Percentiles rank a stretch among this genome's conserved stretches.
Evolutionary conservation across 768 basidiomycete species (phyloP).

Genomic region (Xerocomellus dryophilus): DNA sequence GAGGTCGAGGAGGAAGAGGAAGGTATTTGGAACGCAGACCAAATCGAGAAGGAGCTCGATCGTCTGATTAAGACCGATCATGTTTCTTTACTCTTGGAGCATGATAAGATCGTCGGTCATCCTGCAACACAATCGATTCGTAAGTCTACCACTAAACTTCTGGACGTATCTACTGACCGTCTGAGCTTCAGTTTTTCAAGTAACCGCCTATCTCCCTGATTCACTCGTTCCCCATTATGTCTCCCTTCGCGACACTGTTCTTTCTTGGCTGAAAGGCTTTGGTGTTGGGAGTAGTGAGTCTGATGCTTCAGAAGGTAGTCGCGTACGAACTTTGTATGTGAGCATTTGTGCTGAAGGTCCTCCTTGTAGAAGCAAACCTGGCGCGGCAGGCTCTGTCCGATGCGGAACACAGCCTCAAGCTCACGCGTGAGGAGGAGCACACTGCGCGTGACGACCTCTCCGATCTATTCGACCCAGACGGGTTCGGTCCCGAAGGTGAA

Average conservation of each 20-base stretch:
- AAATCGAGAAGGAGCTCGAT: constrained; percentile 58
- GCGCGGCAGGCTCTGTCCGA: constrained; percentile 61
- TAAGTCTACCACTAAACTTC: constrained; percentile 38
- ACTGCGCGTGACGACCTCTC: constrained; percentile 55
- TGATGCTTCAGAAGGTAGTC: constrained; percentile 42
- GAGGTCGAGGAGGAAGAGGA: constrained; percentile 47
- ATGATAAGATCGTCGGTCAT: constrained; percentile 64
- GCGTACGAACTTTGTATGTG: neutral
- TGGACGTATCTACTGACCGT: neutral
- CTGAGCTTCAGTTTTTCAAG: constrained; percentile 62
- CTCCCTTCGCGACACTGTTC: constrained; percentile 53
- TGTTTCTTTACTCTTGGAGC: constrained; percentile 69
- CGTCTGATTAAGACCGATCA: constrained; percentile 63
- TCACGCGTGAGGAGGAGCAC: constrained; percentile 50
- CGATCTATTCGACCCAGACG: constrained; percentile 61
- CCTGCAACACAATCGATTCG: constrained; percentile 49
- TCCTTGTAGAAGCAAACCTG: constrained; percentile 48
- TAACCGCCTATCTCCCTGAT: constrained; percentile 85
- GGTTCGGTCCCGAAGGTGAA: constrained; percentile 80
- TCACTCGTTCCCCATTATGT: constrained; percentile 71
- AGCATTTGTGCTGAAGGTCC: neutral
- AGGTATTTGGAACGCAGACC: constrained; percentile 55
- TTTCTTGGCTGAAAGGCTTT: constrained; percentile 60
- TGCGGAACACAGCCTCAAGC: constrained; percentile 58
- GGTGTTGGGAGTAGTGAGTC: constrained; percentile 50